Conservation (phyloP, 495 filamentous ascomycete genomes). For the Neurospora sp. region DNA sequence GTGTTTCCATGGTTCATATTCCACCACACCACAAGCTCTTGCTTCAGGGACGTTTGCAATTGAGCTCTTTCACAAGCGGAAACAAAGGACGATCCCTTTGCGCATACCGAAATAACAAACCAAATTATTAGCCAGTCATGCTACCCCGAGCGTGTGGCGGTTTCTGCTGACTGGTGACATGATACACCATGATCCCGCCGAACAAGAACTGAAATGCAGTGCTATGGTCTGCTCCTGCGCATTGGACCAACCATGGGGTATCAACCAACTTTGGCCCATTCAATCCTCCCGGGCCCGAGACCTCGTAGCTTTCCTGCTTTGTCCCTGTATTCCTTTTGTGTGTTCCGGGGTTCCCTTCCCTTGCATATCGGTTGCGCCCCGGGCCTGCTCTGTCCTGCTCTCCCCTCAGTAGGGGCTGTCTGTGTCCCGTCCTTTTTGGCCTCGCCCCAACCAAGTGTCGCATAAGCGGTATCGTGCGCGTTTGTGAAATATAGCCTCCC, state of each 20-base stretch:
- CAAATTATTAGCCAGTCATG: not conserved
- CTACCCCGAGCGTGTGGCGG: not conserved
- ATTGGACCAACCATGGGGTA: not conserved
- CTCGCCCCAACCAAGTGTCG: not conserved
- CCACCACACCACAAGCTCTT: not conserved
- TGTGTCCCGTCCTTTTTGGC: not conserved
- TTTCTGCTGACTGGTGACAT: not conserved
- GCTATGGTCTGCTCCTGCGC: not conserved
- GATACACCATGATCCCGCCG: not conserved
- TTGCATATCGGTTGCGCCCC: not conserved
- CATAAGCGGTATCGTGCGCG: not conserved
- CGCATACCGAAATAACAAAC: not conserved
- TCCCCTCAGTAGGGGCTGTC: not conserved
- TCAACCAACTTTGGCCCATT: not conserved
- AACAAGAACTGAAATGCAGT: not conserved
- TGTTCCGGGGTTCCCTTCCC: not conserved
- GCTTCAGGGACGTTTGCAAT: not conserved
- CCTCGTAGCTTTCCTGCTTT: not conserved
- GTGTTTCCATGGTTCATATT: not conserved
- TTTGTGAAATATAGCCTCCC: not conserved
- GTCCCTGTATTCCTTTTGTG: not conserved
- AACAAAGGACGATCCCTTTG: not conserved
- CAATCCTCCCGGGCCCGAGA: not conserved
- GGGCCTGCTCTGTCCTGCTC: not conserved
- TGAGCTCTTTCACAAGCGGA: not conserved